Evolutionary conservation across 129 eudicot species (phyloP).

Genomic region (Scalesia atractyloides): DNA sequence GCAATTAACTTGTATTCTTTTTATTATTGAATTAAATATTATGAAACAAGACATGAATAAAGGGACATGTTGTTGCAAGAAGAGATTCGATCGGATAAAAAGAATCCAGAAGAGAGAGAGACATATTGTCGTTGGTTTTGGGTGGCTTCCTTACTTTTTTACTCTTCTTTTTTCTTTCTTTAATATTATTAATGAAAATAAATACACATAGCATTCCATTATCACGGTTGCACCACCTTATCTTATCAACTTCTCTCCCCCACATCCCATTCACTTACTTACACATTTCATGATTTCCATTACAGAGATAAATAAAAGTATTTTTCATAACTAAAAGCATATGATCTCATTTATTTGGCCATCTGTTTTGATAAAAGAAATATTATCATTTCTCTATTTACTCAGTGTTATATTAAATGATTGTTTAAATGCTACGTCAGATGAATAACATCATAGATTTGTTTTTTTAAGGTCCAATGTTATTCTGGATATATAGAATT

Average conservation of each 20-base stretch:
- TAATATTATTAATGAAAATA: slow-evolving; percentile 2
- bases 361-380: not conserved
- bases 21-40: not conserved
- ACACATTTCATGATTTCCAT: slow-evolving; percentile 21
- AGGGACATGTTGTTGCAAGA: slow-evolving; percentile 75
- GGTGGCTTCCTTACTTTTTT: slow-evolving; percentile 42
- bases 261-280: slow-evolving; percentile 44
- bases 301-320: slow-evolving; percentile 14
- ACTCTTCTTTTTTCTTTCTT: slow-evolving; percentile 19
- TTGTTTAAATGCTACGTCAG: not conserved
- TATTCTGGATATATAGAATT: too few species aligned
- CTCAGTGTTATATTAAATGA: not conserved
- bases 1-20: not conserved
- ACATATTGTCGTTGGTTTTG: slow-evolving; percentile 68
- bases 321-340: not conserved
- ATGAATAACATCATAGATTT: too few species aligned
- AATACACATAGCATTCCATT: slow-evolving; percentile 37
- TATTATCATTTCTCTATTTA: not conserved
- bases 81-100: slow-evolving; percentile 79
- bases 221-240: slow-evolving; percentile 70
- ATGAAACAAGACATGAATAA: slow-evolving; percentile 49
- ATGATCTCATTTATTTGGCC: slow-evolving; percentile 17
- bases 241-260: slow-evolving; percentile 50
- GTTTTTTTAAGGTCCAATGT: too few species aligned
- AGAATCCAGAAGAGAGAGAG: slow-evolving; percentile 62